A percentile compares a stretch with the other conserved stretches of the same genome.
Conservation (phyloP, 371 early-diverging fungal genomes). For the Mucor velutinosus region DNA sequence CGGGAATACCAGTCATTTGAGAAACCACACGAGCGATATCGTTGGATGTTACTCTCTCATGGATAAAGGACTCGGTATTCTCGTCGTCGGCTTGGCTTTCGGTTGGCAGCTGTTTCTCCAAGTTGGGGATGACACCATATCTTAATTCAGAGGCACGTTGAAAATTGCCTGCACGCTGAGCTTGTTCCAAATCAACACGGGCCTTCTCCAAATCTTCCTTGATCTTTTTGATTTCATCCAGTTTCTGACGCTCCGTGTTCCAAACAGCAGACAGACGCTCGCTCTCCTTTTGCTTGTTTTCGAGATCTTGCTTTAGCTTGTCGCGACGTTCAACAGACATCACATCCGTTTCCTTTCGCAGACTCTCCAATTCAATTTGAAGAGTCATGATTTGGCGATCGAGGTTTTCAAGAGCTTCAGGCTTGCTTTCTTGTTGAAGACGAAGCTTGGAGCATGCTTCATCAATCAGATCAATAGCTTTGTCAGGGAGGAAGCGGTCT, state of each 20-base stretch:
- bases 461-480: conserved; percentile 90
- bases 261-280: conserved; percentile 66
- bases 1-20: conserved; percentile 90
- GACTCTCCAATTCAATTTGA: conserved; percentile 75
- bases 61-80: conserved; percentile 63
- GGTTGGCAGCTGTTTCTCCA: conserved; percentile 71
- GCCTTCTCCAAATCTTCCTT: conserved; percentile 80
- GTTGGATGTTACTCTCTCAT: conserved; percentile 86
- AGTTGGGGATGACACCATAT: conserved; percentile 87
- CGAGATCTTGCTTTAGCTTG: conserved; percentile 65
- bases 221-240: conserved; percentile 72
- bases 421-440: conserved; percentile 84
- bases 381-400: conserved; percentile 77
- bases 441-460: conserved; percentile 85
- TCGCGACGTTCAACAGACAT: conserved; percentile 72
- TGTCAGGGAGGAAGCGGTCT: conserved; percentile 57
- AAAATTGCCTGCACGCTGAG: conserved; percentile 75
- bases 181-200: conserved; percentile 74
- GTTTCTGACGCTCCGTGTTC: conserved; percentile 70
- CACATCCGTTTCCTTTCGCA: conserved; percentile 75
- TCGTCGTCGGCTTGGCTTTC: conserved; percentile 50
- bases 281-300: conserved; percentile 66
- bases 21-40: conserved; percentile 88
- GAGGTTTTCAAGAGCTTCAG: conserved; percentile 73
- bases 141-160: conserved; percentile 78